These are phyloP conservation scores for Lasiodiplodia sp. DNA, from an alignment of 2,329 filamentous ascomycete species.

Conservation along the genomic window DNA sequence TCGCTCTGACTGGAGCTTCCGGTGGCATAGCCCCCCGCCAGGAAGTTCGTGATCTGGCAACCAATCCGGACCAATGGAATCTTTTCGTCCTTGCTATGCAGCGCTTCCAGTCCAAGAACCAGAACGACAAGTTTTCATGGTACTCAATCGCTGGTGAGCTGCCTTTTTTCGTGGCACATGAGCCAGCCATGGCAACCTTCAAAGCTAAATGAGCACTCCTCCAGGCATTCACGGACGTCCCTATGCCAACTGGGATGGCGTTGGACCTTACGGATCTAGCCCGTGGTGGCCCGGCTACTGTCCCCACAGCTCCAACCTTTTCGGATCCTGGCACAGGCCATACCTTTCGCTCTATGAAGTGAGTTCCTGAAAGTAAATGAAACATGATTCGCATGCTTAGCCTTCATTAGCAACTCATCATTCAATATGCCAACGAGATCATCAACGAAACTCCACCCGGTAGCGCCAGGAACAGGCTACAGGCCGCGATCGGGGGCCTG, in stretches of 20 bases:
- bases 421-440: constrained; percentile 44
- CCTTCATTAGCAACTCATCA: constrained; percentile 45
- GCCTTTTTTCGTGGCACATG: not conserved
- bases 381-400: constrained; percentile 13
- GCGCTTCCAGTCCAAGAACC: constrained; percentile 71
- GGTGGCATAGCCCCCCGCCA: constrained; percentile 54
- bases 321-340: constrained; percentile 85
- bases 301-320: constrained; percentile 77
- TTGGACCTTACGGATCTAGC: constrained; percentile 12
- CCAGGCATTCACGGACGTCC: constrained; percentile 46
- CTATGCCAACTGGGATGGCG: constrained; percentile 39
- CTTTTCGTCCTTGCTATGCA: constrained; percentile 77
- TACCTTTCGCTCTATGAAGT: constrained; percentile 73
- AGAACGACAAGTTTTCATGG: constrained; percentile 71
- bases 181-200: not conserved
- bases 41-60: constrained; percentile 70
- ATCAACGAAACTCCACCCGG: constrained; percentile 46
- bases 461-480: constrained; percentile 41
- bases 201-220: not conserved
- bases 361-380: constrained; percentile 17
- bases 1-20: constrained; percentile 36
- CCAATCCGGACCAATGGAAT: constrained; percentile 73
- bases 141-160: constrained; percentile 75
- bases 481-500: constrained; percentile 45
- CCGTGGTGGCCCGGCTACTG: constrained; percentile 68